A percentile compares a stretch with the other conserved stretches of the same genome.
Conservation (phyloP, 192 early-diverging fungal genomes). For the Coemansia sp. region DNA sequence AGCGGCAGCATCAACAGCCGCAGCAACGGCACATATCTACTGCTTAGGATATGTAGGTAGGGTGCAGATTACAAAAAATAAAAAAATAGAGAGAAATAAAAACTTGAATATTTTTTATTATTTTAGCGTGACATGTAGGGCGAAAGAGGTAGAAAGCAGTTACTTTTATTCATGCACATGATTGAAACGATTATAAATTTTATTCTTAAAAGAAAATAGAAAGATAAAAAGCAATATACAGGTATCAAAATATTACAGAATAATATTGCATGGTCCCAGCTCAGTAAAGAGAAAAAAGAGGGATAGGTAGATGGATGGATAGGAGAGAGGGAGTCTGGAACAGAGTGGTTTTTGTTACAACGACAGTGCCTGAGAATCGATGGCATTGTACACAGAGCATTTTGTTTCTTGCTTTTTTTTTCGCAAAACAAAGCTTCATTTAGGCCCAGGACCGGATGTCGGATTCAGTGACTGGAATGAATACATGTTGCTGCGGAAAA, state of each 20-base stretch:
- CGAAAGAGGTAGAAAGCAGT: not conserved
- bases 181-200: not conserved
- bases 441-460: not conserved
- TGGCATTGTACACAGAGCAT: too few species aligned
- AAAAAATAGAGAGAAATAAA: too few species aligned
- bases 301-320: not conserved
- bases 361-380: too few species aligned
- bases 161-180: not conserved
- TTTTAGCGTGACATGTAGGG: not conserved
- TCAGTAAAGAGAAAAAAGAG: not conserved
- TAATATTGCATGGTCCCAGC: not conserved
- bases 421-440: too few species aligned
- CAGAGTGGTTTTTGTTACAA: too few species aligned
- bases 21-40: too few species aligned
- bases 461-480: not conserved
- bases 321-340: not conserved
- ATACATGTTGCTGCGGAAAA: not conserved
- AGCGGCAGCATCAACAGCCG: too few species aligned
- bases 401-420: too few species aligned
- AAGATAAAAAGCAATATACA: slow-evolving; percentile 1
- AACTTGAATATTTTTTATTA: not conserved
- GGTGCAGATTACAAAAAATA: too few species aligned
- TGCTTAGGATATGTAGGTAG: too few species aligned
- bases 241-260: not conserved
- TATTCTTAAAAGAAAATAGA: not conserved